phyloP scores from a whole-genome alignment of 305 asterid genomes.

The Ruellia speciosa region DNA sequence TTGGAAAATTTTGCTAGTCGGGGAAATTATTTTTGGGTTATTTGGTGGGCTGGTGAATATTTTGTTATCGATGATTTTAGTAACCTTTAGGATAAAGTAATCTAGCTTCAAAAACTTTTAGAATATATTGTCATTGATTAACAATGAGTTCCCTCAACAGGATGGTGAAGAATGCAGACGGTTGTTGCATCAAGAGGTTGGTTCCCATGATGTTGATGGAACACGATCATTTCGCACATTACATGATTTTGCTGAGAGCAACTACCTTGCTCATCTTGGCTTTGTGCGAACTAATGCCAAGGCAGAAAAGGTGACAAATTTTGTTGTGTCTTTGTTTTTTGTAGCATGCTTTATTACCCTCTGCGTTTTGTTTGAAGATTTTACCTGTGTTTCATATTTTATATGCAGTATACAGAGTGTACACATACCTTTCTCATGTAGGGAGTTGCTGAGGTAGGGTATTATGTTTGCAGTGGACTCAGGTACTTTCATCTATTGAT shows the following conservation, averaged over 20 bases:
- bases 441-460: too few relatives aligned
- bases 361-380: background rate
- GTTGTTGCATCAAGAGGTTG: conserved; percentile 51
- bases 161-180: conserved; percentile 64
- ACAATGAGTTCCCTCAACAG: conserved; percentile 27
- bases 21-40: too few relatives aligned
- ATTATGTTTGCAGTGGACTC: too few relatives aligned
- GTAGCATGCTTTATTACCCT: background rate
- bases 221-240: conserved; percentile 55
- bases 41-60: too few relatives aligned
- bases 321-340: background rate
- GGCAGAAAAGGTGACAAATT: conserved; percentile 26
- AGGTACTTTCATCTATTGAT: too few relatives aligned
- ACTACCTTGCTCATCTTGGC: conserved; percentile 70
- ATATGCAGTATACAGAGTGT: too few relatives aligned
- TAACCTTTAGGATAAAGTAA: too few relatives aligned
- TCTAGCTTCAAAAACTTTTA: background rate
- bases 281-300: conserved; percentile 57
- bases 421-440: too few relatives aligned
- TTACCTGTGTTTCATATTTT: too few relatives aligned
- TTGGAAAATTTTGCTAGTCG: too few relatives aligned
- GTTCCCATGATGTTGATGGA: conserved; percentile 43
- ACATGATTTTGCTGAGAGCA: conserved; percentile 94
- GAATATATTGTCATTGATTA: conserved; percentile 1
- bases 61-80: too few relatives aligned